phyloP scores from a whole-genome alignment of 345 rosid species.

The Eucalyptus cloeziana region DNA sequence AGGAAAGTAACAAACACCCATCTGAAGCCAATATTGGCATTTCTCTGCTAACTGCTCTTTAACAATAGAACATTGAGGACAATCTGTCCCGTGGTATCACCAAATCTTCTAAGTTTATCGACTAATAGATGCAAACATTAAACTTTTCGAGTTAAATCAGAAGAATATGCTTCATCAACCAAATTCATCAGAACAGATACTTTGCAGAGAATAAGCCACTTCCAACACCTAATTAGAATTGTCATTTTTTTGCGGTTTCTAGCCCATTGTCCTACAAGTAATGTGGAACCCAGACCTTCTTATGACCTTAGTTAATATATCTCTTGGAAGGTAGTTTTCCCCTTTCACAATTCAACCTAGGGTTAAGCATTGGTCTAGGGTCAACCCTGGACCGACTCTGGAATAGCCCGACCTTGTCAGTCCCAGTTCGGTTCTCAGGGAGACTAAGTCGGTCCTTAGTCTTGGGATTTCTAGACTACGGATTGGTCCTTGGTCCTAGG shows the following conservation, averaged over 20 bases:
- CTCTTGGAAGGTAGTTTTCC: neutral
- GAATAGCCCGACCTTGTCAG: no score
- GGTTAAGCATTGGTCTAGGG: no score
- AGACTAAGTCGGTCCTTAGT: no score
- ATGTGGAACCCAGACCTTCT: neutral
- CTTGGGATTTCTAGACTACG: no score
- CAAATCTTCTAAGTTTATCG: neutral
- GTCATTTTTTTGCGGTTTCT: neutral
- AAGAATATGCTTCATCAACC: neutral
- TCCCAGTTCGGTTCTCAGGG: accelerated
- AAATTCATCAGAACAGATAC: neutral
- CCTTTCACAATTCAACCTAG: neutral
- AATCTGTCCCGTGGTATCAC: neutral
- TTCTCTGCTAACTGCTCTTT: neutral
- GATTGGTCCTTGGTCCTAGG: no score
- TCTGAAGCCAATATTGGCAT: neutral
- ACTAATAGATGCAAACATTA: neutral
- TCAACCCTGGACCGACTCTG: no score
- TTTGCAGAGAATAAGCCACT: neutral
- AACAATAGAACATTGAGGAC: neutral
- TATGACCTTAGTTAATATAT: neutral
- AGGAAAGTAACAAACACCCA: neutral
- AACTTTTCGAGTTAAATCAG: neutral
- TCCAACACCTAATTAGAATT: neutral
- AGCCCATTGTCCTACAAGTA: neutral